Base-by-base conservation (phyloP, 345 rosid genomes). In the Acer campestre region DNA sequence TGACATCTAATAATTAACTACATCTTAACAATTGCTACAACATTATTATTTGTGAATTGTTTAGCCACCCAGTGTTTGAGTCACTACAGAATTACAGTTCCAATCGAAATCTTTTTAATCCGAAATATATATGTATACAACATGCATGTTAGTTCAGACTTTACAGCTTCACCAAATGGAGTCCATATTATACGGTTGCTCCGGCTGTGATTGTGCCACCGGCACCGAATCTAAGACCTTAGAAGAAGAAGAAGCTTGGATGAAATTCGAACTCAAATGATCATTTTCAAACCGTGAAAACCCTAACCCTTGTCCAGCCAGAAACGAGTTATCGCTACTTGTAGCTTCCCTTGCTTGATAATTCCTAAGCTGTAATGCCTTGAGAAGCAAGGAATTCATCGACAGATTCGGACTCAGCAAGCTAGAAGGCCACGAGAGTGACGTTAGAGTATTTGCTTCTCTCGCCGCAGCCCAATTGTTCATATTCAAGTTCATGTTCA, bases 101-200 rank as follows among this genome's bases (percentile, higher is more conserved):
- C 38, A 35, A 35, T 35, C 38, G 38, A 35, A 35, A 53, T 53
- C 6, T 53, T 16, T 53, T 53, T 5, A 53, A 16, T 53, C n/a
- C 17, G n/a, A 61, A 49, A 46, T 73, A 66, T 72, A 5, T 72
- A 68, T 73, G 71, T 72, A 5, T 72, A 73, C 20, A 67, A 59
- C 42, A 67, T 81, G 76, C 74, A 61, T 73, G 84, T 73, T 76
- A 70, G 83, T 68, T 78, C 59, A 46, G 59, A 35, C 68, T 77
- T 70, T 31, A 76, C 66, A 68, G 40, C 76, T 82, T 91, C 87
- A 88, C 97, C 97, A 87, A 42, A 90, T 82, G 85, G 95, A 89
- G 92, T 92, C 97, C 91, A 92, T 81, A 81, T 89, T 85, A 83
- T 87, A 90, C 73, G 90, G 86, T 88, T 92, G 97, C 89, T 92